phyloP scores from a whole-genome alignment of 108 stramenopile genomes.

The Skeletonema tropicum region DNA sequence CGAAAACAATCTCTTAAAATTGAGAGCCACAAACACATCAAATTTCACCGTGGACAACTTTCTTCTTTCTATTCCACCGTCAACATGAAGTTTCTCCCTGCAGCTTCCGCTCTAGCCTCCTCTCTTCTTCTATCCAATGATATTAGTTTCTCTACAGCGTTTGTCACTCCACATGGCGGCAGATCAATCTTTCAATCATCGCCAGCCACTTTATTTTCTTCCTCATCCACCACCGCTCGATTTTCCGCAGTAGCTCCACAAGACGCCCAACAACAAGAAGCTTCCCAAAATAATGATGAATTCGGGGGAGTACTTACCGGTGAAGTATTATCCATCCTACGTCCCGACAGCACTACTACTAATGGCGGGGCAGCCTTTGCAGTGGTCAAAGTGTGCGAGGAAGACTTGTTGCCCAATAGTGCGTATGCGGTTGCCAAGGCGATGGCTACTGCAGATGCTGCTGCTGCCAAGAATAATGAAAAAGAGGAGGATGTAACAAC shows the following conservation, averaged over 20 bases:
- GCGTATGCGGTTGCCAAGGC: constrained; percentile 3
- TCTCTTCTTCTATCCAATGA: background rate
- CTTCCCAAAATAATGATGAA: background rate
- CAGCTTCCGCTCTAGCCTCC: background rate
- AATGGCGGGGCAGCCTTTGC: constrained; percentile 19
- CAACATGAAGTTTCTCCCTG: background rate
- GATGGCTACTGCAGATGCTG: background rate
- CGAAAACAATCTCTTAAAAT: too few species aligned
- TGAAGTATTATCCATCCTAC: background rate
- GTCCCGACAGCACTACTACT: background rate
- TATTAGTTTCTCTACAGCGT: background rate
- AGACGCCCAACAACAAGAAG: background rate
- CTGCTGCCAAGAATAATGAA: background rate
- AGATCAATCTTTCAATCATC: background rate
- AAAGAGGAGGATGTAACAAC: background rate
- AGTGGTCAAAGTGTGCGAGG: constrained; percentile 25
- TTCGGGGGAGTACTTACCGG: background rate
- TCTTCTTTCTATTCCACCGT: background rate
- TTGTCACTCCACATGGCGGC: background rate
- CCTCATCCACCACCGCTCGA: background rate
- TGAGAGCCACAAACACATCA: too few species aligned
- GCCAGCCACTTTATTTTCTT: background rate
- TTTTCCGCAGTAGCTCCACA: background rate
- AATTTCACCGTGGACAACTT: background rate
- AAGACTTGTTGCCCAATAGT: background rate